Evolutionary conservation across 1,284 basidiomycete genomes (phyloP), one percentile per base, ranked within the genome.

Genomic region (Anthracocystis setariae): DNA sequence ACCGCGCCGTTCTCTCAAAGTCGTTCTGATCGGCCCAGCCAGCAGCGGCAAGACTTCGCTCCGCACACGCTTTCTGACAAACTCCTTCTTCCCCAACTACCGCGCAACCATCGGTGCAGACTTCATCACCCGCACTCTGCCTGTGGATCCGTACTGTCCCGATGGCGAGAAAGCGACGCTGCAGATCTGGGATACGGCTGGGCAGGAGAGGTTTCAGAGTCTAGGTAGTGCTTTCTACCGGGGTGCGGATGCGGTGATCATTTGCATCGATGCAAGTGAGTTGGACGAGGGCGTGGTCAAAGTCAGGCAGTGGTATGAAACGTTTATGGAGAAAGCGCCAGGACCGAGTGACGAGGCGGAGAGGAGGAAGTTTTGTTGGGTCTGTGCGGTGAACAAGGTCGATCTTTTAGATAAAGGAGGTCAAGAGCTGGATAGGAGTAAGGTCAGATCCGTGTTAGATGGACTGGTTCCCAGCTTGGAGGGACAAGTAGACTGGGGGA

Each of bases 151-250:
- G 13, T 2, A 33, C 5, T 8, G 52, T 21, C 66, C 69, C 5
- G 50, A 66, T 0, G 69, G 66, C 12, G 52, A 58, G 29, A 64
- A 68, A n/a, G 65, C 65, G 21, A 66, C 54, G 5, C 46, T 76
- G 23, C 63, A 72, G 24, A 69, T 76, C 33, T 76, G 74, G 74
- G 74, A 76, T 18, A 80, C 78, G 0, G 78, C 78, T 2, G 78
- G 78, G 0, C 78, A 80, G 56, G 78, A 82, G 37, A 62, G 81
- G 12, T 82, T 82, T 50, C 70, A 77, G 42, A 70, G 73, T 21
- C 51, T 82, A 17, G 79, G 80, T 0, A 57, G 66, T 5, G 79
- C 78, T 13, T 80, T 80, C 45, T 80, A 80, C 43, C 35, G 78
- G 5, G 78, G 78, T 24, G 76, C 78, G 2, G 78, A 80, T 51